Conservation (phyloP, 306 rosid genomes). For the Castanospermum australe region DNA sequence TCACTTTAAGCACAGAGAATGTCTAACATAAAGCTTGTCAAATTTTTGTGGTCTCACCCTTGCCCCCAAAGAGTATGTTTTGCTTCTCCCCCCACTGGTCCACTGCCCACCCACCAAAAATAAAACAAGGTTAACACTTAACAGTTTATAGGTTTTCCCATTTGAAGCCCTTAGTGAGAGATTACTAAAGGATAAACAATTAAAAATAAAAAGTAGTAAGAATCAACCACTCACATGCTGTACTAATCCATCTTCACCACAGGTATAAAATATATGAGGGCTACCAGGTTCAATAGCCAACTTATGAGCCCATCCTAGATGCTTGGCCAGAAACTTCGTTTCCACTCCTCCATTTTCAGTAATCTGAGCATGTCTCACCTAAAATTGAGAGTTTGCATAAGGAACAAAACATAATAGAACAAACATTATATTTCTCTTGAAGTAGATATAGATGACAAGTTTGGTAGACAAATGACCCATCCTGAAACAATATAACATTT, state of each 20-base stretch:
- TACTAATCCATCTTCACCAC: constrained; percentile 97
- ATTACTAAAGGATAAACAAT: neutral
- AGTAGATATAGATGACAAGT: neutral
- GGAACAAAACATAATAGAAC: neutral
- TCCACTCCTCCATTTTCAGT: constrained; percentile 56
- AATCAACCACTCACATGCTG: constrained; percentile 76
- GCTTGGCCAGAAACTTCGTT: constrained; percentile 55
- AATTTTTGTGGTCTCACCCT: too few relatives aligned
- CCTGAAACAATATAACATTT: neutral
- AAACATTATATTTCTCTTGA: neutral
- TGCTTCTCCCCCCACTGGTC: too few relatives aligned
- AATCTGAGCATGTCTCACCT: constrained; percentile 86
- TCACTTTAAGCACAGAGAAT: too few relatives aligned
- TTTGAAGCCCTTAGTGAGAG: too few relatives aligned
- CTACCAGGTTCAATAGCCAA: constrained; percentile 97
- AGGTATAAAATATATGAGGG: constrained; percentile 81
- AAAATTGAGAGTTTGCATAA: constrained; percentile 32
- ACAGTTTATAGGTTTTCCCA: too few relatives aligned
- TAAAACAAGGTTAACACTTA: too few relatives aligned
- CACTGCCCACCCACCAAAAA: too few relatives aligned
- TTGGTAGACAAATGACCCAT: neutral
- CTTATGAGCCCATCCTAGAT: constrained; percentile 86
- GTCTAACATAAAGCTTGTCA: too few relatives aligned
- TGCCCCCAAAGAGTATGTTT: too few relatives aligned
- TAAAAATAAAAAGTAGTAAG: neutral